phyloP scores from a whole-genome alignment of 305 asterid species.

The Withania somnifera region DNA sequence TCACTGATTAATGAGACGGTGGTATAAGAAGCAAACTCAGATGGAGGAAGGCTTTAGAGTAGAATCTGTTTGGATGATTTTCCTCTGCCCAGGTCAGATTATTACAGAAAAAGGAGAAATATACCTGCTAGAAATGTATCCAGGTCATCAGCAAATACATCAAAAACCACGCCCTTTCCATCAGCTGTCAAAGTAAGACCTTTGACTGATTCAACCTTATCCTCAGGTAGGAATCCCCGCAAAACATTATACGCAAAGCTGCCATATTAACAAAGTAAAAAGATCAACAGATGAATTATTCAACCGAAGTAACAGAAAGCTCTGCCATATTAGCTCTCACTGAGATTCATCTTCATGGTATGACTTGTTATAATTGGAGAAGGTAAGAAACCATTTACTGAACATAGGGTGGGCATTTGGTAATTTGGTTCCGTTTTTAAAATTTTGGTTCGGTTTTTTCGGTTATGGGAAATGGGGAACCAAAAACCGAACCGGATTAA shows the following conservation, averaged over 20 bases:
- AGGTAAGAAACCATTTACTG: neutral
- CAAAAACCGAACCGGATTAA: too few relatives aligned
- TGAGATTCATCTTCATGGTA: neutral
- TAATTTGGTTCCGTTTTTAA: too few relatives aligned
- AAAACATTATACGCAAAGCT: slow-evolving; percentile 60
- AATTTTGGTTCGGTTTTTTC: too few relatives aligned
- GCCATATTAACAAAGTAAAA: slow-evolving; percentile 3
- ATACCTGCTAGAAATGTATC: slow-evolving; percentile 58
- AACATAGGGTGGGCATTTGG: too few relatives aligned
- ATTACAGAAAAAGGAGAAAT: neutral
- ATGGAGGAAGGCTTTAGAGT: neutral
- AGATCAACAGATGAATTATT: neutral
- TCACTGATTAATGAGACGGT: neutral
- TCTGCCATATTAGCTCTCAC: neutral
- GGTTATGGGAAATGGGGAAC: too few relatives aligned
- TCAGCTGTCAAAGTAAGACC: slow-evolving; percentile 83
- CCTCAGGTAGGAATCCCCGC: slow-evolving; percentile 75
- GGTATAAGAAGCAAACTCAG: neutral
- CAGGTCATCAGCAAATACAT: slow-evolving; percentile 57
- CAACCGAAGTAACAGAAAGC: neutral
- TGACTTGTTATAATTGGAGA: neutral
- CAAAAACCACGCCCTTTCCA: slow-evolving; percentile 84
- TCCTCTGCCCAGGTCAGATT: neutral
- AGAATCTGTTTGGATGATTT: neutral
- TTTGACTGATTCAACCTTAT: slow-evolving; percentile 65